Conservation (phyloP, 495 filamentous ascomycete genomes). For the Astrocystis sublimbata region DNA sequence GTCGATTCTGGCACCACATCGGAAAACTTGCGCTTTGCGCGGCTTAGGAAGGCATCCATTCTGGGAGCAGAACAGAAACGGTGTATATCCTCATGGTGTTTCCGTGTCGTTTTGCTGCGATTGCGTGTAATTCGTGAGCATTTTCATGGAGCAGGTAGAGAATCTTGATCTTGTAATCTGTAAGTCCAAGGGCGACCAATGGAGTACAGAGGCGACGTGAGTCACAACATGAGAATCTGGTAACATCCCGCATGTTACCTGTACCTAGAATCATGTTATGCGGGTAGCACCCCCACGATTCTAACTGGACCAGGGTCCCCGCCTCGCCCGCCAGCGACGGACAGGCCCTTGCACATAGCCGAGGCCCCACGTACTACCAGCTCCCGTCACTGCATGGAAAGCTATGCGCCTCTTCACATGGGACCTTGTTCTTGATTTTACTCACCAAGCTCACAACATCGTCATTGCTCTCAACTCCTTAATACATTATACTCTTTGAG, state of each 20-base stretch:
- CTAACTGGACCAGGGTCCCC: no score
- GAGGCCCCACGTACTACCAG: slow-evolving; percentile 24
- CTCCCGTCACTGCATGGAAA: neutral
- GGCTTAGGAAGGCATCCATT: slow-evolving; percentile 51
- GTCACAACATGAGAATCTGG: neutral
- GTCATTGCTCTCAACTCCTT: neutral
- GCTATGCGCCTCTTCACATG: no score
- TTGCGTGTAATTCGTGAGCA: neutral
- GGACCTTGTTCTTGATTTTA: no score
- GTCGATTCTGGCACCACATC: slow-evolving; percentile 17
- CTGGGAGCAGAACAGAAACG: neutral
- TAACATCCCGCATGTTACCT: neutral
- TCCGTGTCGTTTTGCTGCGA: neutral
- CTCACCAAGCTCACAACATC: neutral
- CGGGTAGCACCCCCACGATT: no score
- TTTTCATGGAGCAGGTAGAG: neutral
- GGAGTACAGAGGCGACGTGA: neutral
- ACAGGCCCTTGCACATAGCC: slow-evolving; percentile 16
- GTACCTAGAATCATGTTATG: neutral
- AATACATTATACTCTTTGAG: neutral
- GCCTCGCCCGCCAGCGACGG: neutral
- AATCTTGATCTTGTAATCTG: neutral
- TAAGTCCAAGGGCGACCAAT: neutral
- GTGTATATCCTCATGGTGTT: slow-evolving; percentile 7
- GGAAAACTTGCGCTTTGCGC: slow-evolving; percentile 44